Base-by-base conservation (phyloP, 805 yeast species). In the Wickerhamomyces hampshirensis region DNA sequence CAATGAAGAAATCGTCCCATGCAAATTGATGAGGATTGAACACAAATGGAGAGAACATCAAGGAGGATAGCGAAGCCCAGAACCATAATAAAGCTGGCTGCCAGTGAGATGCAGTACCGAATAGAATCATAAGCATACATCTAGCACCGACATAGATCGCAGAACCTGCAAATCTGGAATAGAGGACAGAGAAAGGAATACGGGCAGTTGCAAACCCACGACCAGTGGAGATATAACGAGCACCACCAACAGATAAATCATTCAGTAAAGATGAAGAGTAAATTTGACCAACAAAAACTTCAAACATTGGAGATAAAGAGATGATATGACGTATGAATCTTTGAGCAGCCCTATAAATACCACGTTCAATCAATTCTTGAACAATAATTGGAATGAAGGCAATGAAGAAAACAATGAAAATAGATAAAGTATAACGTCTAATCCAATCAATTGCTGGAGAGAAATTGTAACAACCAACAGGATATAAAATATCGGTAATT, bases 11-110 rank as follows among this genome's bases (percentile, higher is more conserved):
- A 65, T 89, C 97, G 59, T 81, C 84, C 89, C 94, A 83, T 34
- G 96, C 79, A 63, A 89, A 93, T 70, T 93, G 98, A 67, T 91
- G 97, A 32, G 98, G 98, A 67, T 93, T 93, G 77, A 87, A 93
- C 43, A 93, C 58, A 62, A 91, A 88, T 55, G 98, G 98, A 33
- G 98, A 82, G 51, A 87, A 77, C 66, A 87, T 74, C 66, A 93
- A 73, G 4, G 98, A 85, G 32, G 88, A 71, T 51, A 88, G 69
- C 14, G 95, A 83, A 41, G 93, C 82, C 97, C 98, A 93, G 77
- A 93, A 93, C 96, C 97, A 93, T 46, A 91, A 64, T 51, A 93
- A 70, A 29, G 97, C 85, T 17, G 96, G 83, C 65, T 86, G 94
- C 98, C 98, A 84, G 55, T 77, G 79, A 19, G 88, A 72, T 50